These are phyloP conservation scores for Rosa rugosa DNA, from an alignment of 306 rosid genomes.

Conservation along the genomic window DNA sequence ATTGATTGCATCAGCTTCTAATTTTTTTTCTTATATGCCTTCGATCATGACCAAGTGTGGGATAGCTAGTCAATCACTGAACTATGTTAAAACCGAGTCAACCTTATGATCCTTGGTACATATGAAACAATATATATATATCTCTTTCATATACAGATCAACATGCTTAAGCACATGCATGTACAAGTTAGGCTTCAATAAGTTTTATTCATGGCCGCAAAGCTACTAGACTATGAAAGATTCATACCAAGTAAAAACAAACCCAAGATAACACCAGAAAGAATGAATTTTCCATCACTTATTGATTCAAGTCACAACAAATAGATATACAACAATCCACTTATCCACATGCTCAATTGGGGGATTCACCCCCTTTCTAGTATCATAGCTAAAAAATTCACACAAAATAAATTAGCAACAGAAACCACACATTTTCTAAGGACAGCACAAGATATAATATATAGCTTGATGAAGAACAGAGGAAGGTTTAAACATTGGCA, in stretches of 20 bases:
- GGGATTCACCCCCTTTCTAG: not conserved
- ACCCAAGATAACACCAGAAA: not conserved
- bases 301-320: slow-evolving; percentile 3
- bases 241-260: not conserved
- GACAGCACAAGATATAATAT: not conserved
- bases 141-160: not conserved
- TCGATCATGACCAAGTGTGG: not conserved
- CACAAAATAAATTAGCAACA: not conserved
- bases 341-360: not conserved
- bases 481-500: slow-evolving; percentile 39
- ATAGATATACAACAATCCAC: not conserved
- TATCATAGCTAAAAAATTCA: not conserved
- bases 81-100: not conserved
- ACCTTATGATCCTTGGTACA: not conserved
- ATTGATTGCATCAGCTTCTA: not conserved
- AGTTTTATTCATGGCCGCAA: not conserved
- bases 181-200: not conserved
- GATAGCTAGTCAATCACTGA: not conserved
- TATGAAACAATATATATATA: not conserved
- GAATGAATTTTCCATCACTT: not conserved
- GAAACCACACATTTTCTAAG: not conserved
- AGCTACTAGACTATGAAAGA: not conserved
- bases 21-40: not conserved
- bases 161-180: not conserved
- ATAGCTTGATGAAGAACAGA: not conserved